A percentile compares a stretch with the other conserved stretches of the same genome.
Evolutionary conservation across 2,329 filamentous ascomycete genomes (phyloP).

Genomic region (Purpureocillium takamizusanense): DNA sequence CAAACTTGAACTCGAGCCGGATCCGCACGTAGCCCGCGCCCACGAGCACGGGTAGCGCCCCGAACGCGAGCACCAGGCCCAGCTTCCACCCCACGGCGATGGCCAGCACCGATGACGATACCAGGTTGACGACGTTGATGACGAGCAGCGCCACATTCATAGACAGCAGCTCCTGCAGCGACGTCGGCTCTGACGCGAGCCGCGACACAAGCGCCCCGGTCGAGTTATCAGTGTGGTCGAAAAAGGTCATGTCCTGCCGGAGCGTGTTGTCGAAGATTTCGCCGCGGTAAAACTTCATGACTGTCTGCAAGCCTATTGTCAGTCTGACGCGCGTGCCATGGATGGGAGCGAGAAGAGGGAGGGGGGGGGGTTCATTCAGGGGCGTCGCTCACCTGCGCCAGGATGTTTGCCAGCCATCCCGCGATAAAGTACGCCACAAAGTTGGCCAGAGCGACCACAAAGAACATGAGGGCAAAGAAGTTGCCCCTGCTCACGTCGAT

Average conservation of each 20-base stretch:
- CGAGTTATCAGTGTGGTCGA: constrained; percentile 26
- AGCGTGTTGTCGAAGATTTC: constrained; percentile 42
- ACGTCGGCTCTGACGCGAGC: constrained; percentile 30
- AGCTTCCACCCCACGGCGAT: constrained; percentile 41
- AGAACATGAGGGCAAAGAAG: constrained; percentile 49
- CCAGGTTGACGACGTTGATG: constrained; percentile 34
- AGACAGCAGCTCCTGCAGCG: constrained; percentile 40
- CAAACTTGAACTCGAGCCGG: constrained; percentile 36
- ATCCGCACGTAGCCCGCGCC: constrained; percentile 37
- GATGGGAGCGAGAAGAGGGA: background rate
- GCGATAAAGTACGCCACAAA: constrained; percentile 31
- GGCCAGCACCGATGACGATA: constrained; percentile 35
- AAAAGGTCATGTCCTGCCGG: constrained; percentile 43
- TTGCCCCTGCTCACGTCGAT: constrained; percentile 28
- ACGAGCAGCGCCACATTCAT: constrained; percentile 38
- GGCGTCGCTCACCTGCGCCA: constrained; percentile 21
- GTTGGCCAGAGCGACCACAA: constrained; percentile 38
- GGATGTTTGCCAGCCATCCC: constrained; percentile 26
- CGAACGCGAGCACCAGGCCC: constrained; percentile 36
- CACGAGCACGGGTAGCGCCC: constrained; percentile 35
- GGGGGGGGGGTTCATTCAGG: background rate
- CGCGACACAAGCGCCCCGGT: constrained; percentile 29
- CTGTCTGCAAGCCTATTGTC: constrained; percentile 15
- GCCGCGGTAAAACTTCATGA: constrained; percentile 24
- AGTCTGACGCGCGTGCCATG: too few species aligned